These are phyloP conservation scores for Fusarium hainanense DNA, from an alignment of 2,329 filamentous ascomycete genomes.

Conservation along the genomic window DNA sequence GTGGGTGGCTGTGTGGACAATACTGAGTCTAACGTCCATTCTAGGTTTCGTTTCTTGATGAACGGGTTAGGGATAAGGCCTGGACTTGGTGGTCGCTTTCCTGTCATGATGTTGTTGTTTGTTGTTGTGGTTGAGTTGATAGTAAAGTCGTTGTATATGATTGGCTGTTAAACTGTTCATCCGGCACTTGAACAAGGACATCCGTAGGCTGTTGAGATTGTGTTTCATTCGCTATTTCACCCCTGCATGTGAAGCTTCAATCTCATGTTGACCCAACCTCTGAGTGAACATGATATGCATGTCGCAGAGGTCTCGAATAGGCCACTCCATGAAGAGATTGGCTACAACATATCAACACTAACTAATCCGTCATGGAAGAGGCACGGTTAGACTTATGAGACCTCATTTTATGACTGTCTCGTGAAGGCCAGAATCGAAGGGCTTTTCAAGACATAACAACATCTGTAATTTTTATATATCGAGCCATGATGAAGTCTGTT, in stretches of 20 bases:
- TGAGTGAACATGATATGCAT: background rate
- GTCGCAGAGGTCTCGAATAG: background rate
- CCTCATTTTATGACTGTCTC: background rate
- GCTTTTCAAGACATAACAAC: background rate
- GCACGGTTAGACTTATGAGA: background rate
- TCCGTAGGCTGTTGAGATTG: background rate
- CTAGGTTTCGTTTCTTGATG: slow-evolving; percentile 59
- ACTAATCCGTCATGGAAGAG: background rate
- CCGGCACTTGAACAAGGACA: background rate
- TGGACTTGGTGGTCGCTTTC: slow-evolving; percentile 49
- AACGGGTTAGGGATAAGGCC: slow-evolving; percentile 58
- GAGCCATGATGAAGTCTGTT: background rate
- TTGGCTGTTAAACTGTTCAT: background rate
- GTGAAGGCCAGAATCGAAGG: background rate
- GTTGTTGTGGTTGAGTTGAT: slow-evolving; percentile 10
- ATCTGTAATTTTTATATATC: background rate
- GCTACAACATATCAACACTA: background rate
- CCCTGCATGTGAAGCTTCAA: background rate
- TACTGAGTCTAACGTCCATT: slow-evolving; percentile 54
- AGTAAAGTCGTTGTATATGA: background rate
- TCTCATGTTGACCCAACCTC: background rate
- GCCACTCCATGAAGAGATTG: background rate
- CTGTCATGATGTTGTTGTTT: slow-evolving; percentile 18
- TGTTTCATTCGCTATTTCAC: background rate
- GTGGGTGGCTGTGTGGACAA: slow-evolving; percentile 9